phyloP scores from a whole-genome alignment of 768 basidiomycete genomes.

The Lactifluus subvellereus region DNA sequence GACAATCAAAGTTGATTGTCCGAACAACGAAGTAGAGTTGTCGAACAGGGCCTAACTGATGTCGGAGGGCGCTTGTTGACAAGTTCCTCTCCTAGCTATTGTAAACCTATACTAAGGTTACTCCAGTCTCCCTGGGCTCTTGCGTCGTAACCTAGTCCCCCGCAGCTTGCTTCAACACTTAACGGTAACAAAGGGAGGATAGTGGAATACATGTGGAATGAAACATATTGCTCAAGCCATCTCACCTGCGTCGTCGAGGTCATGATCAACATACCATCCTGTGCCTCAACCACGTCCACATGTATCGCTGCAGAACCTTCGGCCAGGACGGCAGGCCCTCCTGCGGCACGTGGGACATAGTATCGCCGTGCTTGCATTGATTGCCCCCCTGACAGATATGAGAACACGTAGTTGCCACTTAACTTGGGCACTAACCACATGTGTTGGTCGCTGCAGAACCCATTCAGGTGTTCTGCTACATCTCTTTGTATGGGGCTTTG shows the following conservation, averaged over 20 bases:
- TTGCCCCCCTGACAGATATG: not conserved
- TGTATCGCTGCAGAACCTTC: not conserved
- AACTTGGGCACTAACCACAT: not conserved
- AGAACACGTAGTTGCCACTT: not conserved
- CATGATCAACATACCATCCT: not conserved
- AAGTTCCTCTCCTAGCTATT: too few relatives aligned
- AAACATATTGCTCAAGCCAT: too few relatives aligned
- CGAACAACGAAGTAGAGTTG: too few relatives aligned
- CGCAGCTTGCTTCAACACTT: not conserved
- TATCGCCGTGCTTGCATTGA: not conserved
- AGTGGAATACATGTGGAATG: too few relatives aligned
- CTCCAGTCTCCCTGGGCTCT: too few relatives aligned
- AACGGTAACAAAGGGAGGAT: not conserved
- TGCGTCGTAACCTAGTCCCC: not conserved
- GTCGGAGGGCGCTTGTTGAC: too few relatives aligned
- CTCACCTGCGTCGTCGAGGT: not conserved
- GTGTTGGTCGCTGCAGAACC: conserved; percentile 3
- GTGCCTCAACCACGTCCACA: not conserved
- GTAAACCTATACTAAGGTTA: too few relatives aligned
- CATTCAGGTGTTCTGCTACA: not conserved
- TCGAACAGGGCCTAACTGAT: too few relatives aligned
- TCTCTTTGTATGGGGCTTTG: not conserved
- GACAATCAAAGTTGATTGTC: too few relatives aligned
- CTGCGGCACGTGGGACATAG: not conserved
- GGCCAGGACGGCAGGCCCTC: not conserved